Conservation (phyloP, 371 early-diverging fungal species). For the Astathelohania contejeani region DNA sequence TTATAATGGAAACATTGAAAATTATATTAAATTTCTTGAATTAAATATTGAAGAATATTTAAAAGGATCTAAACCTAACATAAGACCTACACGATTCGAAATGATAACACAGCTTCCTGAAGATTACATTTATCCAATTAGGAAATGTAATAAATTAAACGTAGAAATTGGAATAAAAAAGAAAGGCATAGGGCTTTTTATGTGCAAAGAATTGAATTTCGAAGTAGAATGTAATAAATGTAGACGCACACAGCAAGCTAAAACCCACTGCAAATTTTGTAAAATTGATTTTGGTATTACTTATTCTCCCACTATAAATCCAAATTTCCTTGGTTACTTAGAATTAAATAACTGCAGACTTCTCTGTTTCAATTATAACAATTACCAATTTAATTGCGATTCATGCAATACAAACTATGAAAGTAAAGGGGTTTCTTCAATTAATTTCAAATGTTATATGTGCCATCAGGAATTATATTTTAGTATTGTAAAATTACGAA, state of each 20-base stretch:
- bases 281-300: conserved; percentile 8
- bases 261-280: conserved; percentile 17
- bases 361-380: conserved; percentile 16
- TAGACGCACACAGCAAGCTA: neutral
- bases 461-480: too few species aligned
- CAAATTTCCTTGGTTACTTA: conserved; percentile 26
- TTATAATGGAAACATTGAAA: conserved; percentile 19
- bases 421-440: too few species aligned
- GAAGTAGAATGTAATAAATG: conserved; percentile 35
- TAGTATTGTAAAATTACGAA: conserved; percentile 28
- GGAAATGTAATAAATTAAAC: too few species aligned
- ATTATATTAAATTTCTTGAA: conserved; percentile 24
- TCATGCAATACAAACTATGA: conserved; percentile 17
- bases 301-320: conserved; percentile 17
- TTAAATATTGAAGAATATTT: conserved; percentile 25
- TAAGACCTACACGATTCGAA: neutral
- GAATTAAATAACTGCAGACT: conserved; percentile 18
- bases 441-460: too few species aligned
- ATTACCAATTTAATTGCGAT: conserved; percentile 33
- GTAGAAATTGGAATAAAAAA: conserved; percentile 16
- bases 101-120: neutral
- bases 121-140: neutral
- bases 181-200: conserved; percentile 15
- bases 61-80: conserved; percentile 23
- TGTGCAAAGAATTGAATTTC: conserved; percentile 13